A percentile compares a stretch with the other conserved stretches of the same genome.
Evolutionary conservation across 1,284 basidiomycete species (phyloP).

Genomic region (Quambalaria eucalypti): DNA sequence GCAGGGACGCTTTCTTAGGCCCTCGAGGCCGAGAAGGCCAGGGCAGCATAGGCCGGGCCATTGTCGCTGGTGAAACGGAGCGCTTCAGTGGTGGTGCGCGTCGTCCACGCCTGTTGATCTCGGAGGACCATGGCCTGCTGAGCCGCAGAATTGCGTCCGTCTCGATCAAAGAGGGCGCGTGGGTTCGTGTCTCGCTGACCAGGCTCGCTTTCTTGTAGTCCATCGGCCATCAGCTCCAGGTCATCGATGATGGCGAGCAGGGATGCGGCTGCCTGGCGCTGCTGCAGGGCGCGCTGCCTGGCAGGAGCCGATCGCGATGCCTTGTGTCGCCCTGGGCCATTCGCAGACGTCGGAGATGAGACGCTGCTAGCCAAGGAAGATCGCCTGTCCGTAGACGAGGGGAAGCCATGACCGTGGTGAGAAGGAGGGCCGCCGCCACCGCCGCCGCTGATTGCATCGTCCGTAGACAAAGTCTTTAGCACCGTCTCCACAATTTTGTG

Average conservation of each 20-base stretch:
- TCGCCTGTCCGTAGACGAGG: not conserved
- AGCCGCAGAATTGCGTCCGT: constrained; percentile 34
- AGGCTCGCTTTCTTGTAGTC: constrained; percentile 23
- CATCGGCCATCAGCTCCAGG: constrained; percentile 31
- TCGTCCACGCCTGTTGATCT: constrained; percentile 40
- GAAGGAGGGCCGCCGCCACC: constrained; percentile 2
- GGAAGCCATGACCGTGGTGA: not conserved
- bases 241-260: constrained; percentile 39
- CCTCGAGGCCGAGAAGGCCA: constrained; percentile 10
- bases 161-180: constrained; percentile 28
- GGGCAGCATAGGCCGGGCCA: constrained; percentile 26
- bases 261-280: constrained; percentile 23
- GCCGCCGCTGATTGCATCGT: constrained; percentile 12
- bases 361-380: not conserved
- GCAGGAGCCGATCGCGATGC: constrained; percentile 8
- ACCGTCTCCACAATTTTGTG: constrained; percentile 40
- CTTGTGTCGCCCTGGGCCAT: not conserved
- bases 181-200: not conserved
- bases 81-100: constrained; percentile 28
- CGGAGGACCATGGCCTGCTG: constrained; percentile 41
- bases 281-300: constrained; percentile 25
- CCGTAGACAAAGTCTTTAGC: constrained; percentile 21
- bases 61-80: constrained; percentile 34
- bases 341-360: not conserved
- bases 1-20: too few species aligned